Base-by-base conservation (phyloP, 2,329 filamentous ascomycete genomes). In the Thermothelomyces thermophilus region DNA sequence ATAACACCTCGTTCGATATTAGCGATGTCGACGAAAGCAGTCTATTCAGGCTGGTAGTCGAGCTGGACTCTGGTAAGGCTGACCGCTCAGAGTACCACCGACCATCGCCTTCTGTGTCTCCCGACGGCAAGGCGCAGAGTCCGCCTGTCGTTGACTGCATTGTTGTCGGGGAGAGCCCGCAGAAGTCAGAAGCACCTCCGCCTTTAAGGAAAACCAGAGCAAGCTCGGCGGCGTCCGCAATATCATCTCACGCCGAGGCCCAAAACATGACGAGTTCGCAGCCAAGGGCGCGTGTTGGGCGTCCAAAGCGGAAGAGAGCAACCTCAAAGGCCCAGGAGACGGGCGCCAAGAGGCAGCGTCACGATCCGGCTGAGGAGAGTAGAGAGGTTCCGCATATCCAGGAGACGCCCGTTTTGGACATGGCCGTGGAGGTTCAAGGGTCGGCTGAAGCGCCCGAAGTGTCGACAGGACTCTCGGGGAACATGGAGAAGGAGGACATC, bases 21-120 rank as follows among this genome's bases (percentile, higher is more conserved):
- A 73, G 68, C 49, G 70, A 73, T 35, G 68, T 63, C 6, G 74
- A 74, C 41, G 74, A 78, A 51, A 67, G 64, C 30, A 73, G 73
- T 56, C 68, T 77, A 59, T 63, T 74, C 42, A 68, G 70, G 44
- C 65, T 79, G 5, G 69, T 73, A 3, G 69, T 72, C n/a, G 74
- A 77, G 55, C 61, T 78, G 8, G 75, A 77, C 54, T 67, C 71
- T 22, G 66, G 64, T 19, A 66, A 64, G 42, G 64, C 65, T 51
- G 59, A 64, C 11, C 58, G 60, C 5, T 50, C 63, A 16, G 55
- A 58, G 24, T 58, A 63, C 28, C 41, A 41, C 17, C 58, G 58
- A 33, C 53, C 60, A 5, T 55, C 58, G 20, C 56, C 58, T 5
- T 55, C 58, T 10, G 46, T 55, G n/a, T 67, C 65, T 0, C 63